Base-by-base conservation (phyloP, 2,329 filamentous ascomycete genomes). In the Diaporthe sp. region DNA sequence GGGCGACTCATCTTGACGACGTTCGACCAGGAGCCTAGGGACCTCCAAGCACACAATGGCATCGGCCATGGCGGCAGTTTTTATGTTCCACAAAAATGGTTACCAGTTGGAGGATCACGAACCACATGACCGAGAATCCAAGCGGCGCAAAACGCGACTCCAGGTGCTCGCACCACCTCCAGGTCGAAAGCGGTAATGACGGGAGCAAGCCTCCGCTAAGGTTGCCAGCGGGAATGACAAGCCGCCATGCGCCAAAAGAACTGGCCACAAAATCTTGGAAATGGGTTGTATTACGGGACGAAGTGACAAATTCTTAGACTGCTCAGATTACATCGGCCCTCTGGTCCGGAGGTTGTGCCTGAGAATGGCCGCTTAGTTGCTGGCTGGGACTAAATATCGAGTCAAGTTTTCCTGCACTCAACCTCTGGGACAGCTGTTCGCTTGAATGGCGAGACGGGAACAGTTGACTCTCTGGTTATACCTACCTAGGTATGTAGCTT, bases 171-270 rank as follows among this genome's bases (percentile, higher is more conserved):
- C 65, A 70, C 65, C 65, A 42, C 25, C 4, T 31, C 4, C 15
- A 70, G n/a, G 10, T 70, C 65, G 65, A 70, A 55, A 70, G 65
- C 15, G 65, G 65, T 22, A 70, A 70, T 55, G 5, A 22, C 49
- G 65, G 65, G 49, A 19, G n/a, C 31, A 55, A 70, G 65, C 49
- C 49, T 70, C 65, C 65, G 65, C 5, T 42, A 55, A 10, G 65
- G 65, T 42, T 42, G 34, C n/a, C 65, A 42, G 17, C 49, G 65
- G 65, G 61, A 67, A 37, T n/a, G 61, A 67, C 28, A 67, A 67
- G 65, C 65, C 65, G 65, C n/a, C 49, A 15, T 19, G 49, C 49
- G 15, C 34, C 49, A 53, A 13, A 31, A 22, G 46, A 55, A 70
- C 49, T 42, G 49, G 34, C 65, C 65, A 70, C 15, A 55, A 68